These are phyloP conservation scores for Protomyces macrosporus DNA, from an alignment of 1,139 yeast genomes.

Conservation along the genomic window DNA sequence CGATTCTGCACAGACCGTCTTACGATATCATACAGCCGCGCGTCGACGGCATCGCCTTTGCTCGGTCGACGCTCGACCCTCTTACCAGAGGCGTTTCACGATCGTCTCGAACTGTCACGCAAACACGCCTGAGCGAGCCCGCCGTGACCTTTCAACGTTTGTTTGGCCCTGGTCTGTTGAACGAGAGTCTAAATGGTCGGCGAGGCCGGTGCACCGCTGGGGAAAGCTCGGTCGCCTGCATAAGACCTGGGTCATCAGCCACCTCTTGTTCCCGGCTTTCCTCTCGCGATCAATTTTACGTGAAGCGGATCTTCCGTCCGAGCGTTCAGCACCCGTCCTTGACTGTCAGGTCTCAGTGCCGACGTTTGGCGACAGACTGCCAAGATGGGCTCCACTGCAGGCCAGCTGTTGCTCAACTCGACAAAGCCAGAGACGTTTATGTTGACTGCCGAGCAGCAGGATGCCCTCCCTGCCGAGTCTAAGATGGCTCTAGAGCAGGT, in stretches of 20 bases:
- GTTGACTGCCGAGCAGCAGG: conserved; percentile 14
- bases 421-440: conserved; percentile 22
- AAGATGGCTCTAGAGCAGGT: conserved; percentile 18
- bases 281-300: no score
- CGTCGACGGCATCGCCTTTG: no score
- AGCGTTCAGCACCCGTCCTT: no score
- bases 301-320: no score
- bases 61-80: background rate
- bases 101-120: background rate
- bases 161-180: no score
- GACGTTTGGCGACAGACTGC: no score
- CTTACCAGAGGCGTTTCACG: background rate
- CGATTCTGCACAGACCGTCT: no score
- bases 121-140: background rate
- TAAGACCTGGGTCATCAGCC: background rate
- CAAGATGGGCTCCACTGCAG: background rate
- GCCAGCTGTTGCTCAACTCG: background rate
- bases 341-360: no score
- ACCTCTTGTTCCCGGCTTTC: no score
- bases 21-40: no score
- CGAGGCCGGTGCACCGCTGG: background rate
- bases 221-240: background rate
- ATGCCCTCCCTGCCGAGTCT: conserved; percentile 18
- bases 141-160: background rate
- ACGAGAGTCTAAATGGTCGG: no score